Conservation (phyloP, 108 stramenopile species). For the Licmophora abbreviata region DNA sequence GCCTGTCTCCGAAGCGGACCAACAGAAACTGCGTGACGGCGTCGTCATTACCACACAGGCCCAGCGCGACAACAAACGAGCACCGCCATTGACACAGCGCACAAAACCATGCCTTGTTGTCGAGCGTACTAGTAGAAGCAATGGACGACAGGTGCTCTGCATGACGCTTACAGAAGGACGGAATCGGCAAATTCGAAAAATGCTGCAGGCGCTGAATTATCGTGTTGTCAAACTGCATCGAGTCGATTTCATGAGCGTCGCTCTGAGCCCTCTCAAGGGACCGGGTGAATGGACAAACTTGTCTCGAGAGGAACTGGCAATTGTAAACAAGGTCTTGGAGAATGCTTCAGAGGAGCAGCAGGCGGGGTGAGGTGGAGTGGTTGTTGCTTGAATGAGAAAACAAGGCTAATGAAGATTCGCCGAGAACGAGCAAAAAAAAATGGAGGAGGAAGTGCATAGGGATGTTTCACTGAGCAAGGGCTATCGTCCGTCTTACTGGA, state of each 20-base stretch:
- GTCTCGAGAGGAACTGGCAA: constrained; percentile 32
- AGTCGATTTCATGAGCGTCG: constrained; percentile 31
- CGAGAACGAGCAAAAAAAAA: too few relatives aligned
- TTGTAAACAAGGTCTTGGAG: constrained; percentile 17
- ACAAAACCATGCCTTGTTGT: constrained; percentile 42
- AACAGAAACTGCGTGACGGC: constrained; percentile 35
- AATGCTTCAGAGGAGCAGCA: neutral
- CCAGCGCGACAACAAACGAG: constrained; percentile 20
- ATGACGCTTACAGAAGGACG: constrained; percentile 72
- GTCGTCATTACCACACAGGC: constrained; percentile 54
- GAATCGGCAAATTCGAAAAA: constrained; percentile 82
- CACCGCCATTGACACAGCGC: constrained; percentile 45
- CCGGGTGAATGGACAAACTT: constrained; percentile 62
- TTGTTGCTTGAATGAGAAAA: too few relatives aligned
- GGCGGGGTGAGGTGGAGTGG: too few relatives aligned
- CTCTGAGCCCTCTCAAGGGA: constrained; percentile 20
- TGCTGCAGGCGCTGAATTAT: constrained; percentile 63
- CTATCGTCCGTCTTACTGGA: too few relatives aligned
- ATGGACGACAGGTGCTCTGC: constrained; percentile 10
- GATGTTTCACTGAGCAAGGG: too few relatives aligned
- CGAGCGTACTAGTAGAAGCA: neutral
- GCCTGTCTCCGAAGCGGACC: constrained; percentile 20
- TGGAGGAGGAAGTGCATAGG: too few relatives aligned
- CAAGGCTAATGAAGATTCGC: too few relatives aligned
- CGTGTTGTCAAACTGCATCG: constrained; percentile 52